phyloP scores from a whole-genome alignment of 2,329 filamentous ascomycete genomes.

The Fusarium buharicum region DNA sequence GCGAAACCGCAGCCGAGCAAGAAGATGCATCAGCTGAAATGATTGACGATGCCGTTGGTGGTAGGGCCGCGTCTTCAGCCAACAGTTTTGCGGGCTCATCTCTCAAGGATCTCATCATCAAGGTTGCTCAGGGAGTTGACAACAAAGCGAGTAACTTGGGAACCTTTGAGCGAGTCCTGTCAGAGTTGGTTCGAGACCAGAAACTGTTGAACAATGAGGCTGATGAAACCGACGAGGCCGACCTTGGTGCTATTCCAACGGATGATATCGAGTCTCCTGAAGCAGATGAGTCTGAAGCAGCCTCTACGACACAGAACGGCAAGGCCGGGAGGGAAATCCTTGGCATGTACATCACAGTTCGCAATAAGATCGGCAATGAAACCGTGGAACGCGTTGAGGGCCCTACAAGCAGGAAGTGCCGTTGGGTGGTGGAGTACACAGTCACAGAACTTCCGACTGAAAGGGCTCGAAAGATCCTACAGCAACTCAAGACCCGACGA shows the following conservation, averaged over 20 bases:
- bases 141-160: constrained; percentile 55
- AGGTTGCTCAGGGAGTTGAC: constrained; percentile 60
- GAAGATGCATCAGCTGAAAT: background rate
- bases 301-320: background rate
- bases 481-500: constrained; percentile 66
- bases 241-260: background rate
- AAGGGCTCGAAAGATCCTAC: constrained; percentile 64
- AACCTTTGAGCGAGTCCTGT: constrained; percentile 63
- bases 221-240: constrained; percentile 7
- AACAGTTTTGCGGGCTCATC: constrained; percentile 33
- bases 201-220: constrained; percentile 43
- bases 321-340: constrained; percentile 49
- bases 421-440: constrained; percentile 83
- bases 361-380: constrained; percentile 75
- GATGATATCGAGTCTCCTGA: background rate
- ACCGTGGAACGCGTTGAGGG: constrained; percentile 69
- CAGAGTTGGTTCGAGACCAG: constrained; percentile 55
- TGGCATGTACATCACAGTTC: constrained; percentile 76
- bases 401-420: background rate
- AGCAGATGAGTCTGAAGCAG: background rate
- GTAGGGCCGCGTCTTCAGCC: background rate
- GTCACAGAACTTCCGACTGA: constrained; percentile 68
- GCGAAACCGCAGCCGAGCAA: too few relatives aligned
- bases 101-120: constrained; percentile 63
- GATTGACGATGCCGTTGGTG: background rate